phyloP scores from a whole-genome alignment of 805 yeast species.

The Candida rishiriensis region DNA sequence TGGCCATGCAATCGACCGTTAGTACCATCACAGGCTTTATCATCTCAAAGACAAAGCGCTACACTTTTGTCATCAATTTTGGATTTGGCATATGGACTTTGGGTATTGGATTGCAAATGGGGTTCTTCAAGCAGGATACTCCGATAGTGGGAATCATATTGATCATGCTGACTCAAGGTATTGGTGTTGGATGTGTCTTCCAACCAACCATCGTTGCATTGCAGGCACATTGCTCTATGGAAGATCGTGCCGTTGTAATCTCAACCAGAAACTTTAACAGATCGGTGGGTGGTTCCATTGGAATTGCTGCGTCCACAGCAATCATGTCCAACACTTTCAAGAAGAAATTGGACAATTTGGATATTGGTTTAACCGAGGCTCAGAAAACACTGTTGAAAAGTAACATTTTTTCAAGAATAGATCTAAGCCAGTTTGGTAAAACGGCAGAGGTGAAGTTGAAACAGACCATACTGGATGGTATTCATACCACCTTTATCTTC shows the following conservation, averaged over 20 bases:
- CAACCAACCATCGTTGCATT: conserved; percentile 55
- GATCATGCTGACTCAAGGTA: conserved; percentile 33
- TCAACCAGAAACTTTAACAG: conserved; percentile 53
- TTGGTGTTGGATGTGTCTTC: conserved; percentile 46
- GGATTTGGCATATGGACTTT: conserved; percentile 42
- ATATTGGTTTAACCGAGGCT: conserved; percentile 7
- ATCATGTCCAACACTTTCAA: conserved; percentile 26
- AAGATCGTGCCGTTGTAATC: conserved; percentile 56
- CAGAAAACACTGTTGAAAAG: conserved; percentile 20
- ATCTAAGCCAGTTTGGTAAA: conserved; percentile 19
- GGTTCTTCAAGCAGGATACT: conserved; percentile 26
- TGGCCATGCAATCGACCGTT: conserved; percentile 36
- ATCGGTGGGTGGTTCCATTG: conserved; percentile 60
- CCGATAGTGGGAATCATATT: conserved; percentile 34
- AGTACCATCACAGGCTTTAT: conserved; percentile 43
- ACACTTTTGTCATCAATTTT: conserved; percentile 33
- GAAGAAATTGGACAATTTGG: conserved; percentile 5
- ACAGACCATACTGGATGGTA: conserved; percentile 27
- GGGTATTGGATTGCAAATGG: conserved; percentile 37
- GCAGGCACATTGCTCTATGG: conserved; percentile 45
- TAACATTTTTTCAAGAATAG: conserved; percentile 30
- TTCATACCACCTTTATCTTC: conserved; percentile 31
- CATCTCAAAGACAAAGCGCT: conserved; percentile 40
- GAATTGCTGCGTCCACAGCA: conserved; percentile 41
- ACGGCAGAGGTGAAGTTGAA: conserved; percentile 20